These are phyloP conservation scores for Pleurotus tuoliensis DNA, from an alignment of 768 basidiomycete genomes.

Conservation along the genomic window DNA sequence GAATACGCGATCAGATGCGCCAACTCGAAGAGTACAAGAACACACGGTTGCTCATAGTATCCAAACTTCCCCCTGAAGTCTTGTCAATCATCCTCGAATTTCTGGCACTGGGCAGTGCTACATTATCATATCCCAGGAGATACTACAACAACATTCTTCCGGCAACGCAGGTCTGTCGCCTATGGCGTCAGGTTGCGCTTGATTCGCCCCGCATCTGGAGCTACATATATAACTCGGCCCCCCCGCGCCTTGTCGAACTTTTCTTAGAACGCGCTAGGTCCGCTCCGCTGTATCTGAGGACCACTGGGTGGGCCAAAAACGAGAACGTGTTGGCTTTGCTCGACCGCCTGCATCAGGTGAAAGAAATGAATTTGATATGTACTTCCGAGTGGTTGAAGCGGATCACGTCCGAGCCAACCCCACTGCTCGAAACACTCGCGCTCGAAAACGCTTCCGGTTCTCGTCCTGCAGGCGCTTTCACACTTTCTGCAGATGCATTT, in stretches of 20 bases:
- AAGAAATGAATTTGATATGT: not conserved
- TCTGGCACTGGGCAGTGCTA: not conserved
- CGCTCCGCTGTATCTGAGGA: not conserved
- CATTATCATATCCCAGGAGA: no score
- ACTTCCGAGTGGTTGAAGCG: no score
- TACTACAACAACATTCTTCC: not conserved
- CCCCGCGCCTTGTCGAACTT: not conserved
- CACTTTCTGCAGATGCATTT: no score
- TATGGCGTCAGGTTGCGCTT: not conserved
- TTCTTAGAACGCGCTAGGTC: not conserved
- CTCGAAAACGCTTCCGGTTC: no score
- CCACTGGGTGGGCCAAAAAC: not conserved
- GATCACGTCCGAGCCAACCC: no score
- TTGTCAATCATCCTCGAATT: not conserved
- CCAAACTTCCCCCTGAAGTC: not conserved
- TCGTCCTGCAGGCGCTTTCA: no score
- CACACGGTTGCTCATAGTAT: not conserved
- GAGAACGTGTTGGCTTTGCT: not conserved
- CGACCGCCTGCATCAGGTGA: not conserved
- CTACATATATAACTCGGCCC: not conserved
- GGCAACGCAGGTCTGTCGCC: not conserved
- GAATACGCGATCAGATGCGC: not conserved
- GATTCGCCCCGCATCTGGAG: slow-evolving; percentile 1
- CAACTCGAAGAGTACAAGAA: not conserved
- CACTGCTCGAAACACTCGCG: no score